Conservation (phyloP, 2,329 filamentous ascomycete genomes). For the Camptophora hylomeconis region DNA sequence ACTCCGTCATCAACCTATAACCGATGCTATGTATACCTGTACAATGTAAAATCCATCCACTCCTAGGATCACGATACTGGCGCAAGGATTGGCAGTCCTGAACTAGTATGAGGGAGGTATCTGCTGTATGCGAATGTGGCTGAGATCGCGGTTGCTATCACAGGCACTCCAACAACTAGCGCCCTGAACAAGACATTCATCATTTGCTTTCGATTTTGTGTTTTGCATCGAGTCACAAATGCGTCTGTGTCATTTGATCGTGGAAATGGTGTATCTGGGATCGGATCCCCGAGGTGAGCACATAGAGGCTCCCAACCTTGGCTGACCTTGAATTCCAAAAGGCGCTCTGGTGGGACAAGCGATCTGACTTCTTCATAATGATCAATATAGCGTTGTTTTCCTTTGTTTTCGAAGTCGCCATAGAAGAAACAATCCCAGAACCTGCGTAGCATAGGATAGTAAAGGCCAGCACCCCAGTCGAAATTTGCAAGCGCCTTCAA, state of each 20-base stretch:
- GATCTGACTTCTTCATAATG: constrained; percentile 41
- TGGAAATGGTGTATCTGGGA: constrained; percentile 37
- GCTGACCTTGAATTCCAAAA: constrained; percentile 41
- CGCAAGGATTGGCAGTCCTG: background rate
- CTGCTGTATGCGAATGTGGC: constrained; percentile 29
- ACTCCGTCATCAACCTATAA: too few species aligned
- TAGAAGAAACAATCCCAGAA: constrained; percentile 58
- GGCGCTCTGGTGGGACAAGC: constrained; percentile 35
- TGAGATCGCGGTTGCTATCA: constrained; percentile 33
- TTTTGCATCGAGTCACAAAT: constrained; percentile 41
- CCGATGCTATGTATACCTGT: too few species aligned
- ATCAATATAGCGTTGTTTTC: constrained; percentile 48
- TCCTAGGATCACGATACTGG: constrained; percentile 3
- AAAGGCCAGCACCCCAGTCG: constrained; percentile 54
- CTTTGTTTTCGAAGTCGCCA: constrained; percentile 51
- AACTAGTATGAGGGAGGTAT: constrained; percentile 19
- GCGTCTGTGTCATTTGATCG: constrained; percentile 41
- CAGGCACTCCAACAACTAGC: constrained; percentile 35
- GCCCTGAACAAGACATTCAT: constrained; percentile 40
- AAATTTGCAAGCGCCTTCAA: constrained; percentile 41
- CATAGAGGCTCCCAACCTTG: constrained; percentile 43
- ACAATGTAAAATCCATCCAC: too few species aligned
- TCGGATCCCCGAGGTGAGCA: constrained; percentile 40
- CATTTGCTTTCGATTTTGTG: constrained; percentile 42
- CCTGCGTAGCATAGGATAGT: constrained; percentile 57